Base-by-base conservation (phyloP, 495 filamentous ascomycete species). In the Hypomontagnella submonticulosa region DNA sequence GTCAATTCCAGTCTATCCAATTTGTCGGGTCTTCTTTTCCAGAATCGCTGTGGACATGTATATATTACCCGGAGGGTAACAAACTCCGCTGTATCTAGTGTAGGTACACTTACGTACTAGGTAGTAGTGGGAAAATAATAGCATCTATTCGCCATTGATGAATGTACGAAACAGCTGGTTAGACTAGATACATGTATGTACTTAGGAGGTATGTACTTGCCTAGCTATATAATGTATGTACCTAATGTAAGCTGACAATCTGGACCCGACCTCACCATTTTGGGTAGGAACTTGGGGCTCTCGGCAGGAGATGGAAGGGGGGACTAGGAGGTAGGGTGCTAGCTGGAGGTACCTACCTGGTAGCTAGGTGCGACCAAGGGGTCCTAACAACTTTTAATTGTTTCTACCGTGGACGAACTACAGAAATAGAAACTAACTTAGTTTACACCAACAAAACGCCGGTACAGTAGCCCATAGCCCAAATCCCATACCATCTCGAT, bases 221-320 rank as follows among this genome's bases (percentile, higher is more conserved):
- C n/a, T 52, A 60, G 27, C 46, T 50, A n/a, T n/a, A n/a, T n/a
- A n/a, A n/a, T n/a, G n/a, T n/a, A n/a, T n/a, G n/a, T n/a, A n/a
- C n/a, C n/a, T n/a, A n/a, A n/a, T n/a, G n/a, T n/a, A 37, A 43
- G 23, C 23, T 27, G 23, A 27, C 23, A 2, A 27, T 27, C 23
- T 27, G 23, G 23, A 27, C 23, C 44, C 34, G 44, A 57, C 44
- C 52, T 64, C 44, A 36, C 52, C 23, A 37, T 57, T 57, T 64
- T 57, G 30, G 46, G 38, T 57, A 44, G 23, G 38, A 40, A 52
- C 32, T 50, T 66, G 63, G 56, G 63, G 63, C 57, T 66, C 63
- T 66, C 50, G 20, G 63, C 63, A 56, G 63, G 63, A 56, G 63
- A 61, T 44, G 37, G 46, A 59, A 59, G 46, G 20, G 47, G 46